phyloP scores from a whole-genome alignment of 768 basidiomycete genomes.

The Russula sp. region DNA sequence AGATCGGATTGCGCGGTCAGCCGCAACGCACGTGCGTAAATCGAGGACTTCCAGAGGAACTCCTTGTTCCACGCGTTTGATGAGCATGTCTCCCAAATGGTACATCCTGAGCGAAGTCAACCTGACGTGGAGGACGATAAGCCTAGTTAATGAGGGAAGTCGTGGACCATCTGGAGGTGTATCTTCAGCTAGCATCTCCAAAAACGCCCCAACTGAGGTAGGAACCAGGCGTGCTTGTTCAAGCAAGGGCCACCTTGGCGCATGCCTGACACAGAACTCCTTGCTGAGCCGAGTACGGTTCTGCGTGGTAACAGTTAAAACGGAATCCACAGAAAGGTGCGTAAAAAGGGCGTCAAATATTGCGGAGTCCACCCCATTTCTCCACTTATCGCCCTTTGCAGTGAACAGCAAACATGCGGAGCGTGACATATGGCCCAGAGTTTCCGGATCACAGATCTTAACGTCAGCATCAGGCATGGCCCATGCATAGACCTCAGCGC shows the following conservation, averaged over 20 bases:
- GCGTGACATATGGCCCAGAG: too few relatives aligned
- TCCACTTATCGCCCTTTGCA: background rate
- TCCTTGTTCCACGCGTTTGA: background rate
- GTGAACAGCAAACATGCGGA: too few relatives aligned
- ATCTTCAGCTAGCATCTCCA: background rate
- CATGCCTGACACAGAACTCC: background rate
- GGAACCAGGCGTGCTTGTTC: background rate
- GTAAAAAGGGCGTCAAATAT: background rate
- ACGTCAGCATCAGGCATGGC: background rate
- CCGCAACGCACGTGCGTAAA: background rate
- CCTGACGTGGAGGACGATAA: background rate
- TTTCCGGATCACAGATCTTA: too few relatives aligned
- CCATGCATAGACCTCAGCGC: background rate
- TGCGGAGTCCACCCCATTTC: background rate
- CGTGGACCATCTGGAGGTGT: background rate
- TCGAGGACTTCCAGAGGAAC: background rate
- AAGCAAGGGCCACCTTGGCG: background rate
- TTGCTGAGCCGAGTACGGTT: background rate
- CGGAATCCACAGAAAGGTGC: background rate
- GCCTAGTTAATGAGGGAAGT: background rate
- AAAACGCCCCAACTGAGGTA: background rate
- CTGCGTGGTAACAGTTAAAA: background rate
- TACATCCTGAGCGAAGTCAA: background rate
- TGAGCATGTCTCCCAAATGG: background rate
- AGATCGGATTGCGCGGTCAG: conserved; percentile 32